Base-by-base conservation (phyloP, 495 filamentous ascomycete genomes). In the Xylaria flabelliformis region DNA sequence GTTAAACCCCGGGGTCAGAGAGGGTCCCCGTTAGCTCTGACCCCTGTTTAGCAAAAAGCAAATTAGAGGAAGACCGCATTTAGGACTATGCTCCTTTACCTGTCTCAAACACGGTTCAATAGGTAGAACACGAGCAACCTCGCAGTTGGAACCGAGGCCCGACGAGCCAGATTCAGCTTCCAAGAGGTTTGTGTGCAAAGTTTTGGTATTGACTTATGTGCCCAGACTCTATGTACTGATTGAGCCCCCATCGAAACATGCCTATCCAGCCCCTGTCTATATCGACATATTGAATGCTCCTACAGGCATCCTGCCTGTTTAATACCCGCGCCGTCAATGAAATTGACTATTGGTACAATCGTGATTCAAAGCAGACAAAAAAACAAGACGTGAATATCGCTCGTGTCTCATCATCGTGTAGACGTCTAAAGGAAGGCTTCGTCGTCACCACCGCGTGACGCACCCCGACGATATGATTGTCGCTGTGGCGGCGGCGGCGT, bases 321-420 rank as follows among this genome's bases (percentile, higher is more conserved):
- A 2, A 36, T 53, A 58, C 68, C 42, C 58, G 24, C 36, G 44
- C 69, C 69, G 17, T 26, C 5, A 13, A 15, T n/a, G 36, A 34
- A 64, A 32, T 53, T 34, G 29, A 32, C 69, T 64, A 56, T 32
- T 64, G 59, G 61, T 71, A 42, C 44, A 70, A 55, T 62, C 42
- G 61, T 41, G 64, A 75, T 41, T 48, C 44, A 61, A 69, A 59
- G 59, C 69, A 42, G 34, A 67, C 67, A 68, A 61, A 77, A 61
- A 77, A 79, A 73, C 32, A 69, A 69, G 21, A 79, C 67, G 71
- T 71, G 73, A 62, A 74, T 69, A 68, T 73, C 56, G 66, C 32
- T 79, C 77, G 75, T 79, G 64, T 77, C 77, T 79, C 77, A 73
- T 79, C 24, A 72, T 72, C 56, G 46, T 72, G 42, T 39, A 13